phyloP scores from a whole-genome alignment of 2,329 filamentous ascomycete genomes.

The Ophiostoma sp. region DNA sequence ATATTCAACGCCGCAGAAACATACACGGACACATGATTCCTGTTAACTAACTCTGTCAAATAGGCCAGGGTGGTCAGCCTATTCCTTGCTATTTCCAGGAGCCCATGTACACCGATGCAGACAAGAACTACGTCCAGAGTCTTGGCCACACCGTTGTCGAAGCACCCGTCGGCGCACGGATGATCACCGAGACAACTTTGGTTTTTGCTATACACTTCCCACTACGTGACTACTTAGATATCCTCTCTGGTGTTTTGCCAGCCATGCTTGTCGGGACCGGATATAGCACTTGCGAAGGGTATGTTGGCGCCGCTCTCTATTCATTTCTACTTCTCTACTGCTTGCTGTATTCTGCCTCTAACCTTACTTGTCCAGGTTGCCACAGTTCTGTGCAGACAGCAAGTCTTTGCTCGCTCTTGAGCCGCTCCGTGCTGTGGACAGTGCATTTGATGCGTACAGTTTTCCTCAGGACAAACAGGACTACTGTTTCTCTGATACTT shows the following conservation, averaged over 20 bases:
- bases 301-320: slow-evolving; percentile 27
- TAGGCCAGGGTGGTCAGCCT: slow-evolving; percentile 22
- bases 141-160: slow-evolving; percentile 51
- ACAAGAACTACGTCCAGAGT: slow-evolving; percentile 48
- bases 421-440: slow-evolving; percentile 18
- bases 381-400: slow-evolving; percentile 1
- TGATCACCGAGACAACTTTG: slow-evolving; percentile 46
- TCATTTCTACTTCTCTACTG: not conserved
- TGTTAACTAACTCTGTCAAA: not conserved
- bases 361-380: slow-evolving; percentile 15
- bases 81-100: slow-evolving; percentile 52
- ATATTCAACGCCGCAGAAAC: no score
- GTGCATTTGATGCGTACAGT: slow-evolving; percentile 31
- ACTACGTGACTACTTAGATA: slow-evolving; percentile 46
- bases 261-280: slow-evolving; percentile 55
- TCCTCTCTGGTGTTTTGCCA: slow-evolving; percentile 45
- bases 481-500: slow-evolving; percentile 40
- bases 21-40: no score
- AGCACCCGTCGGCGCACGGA: slow-evolving; percentile 48
- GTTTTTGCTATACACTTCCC: slow-evolving; percentile 61
- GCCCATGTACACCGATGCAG: slow-evolving; percentile 45
- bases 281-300: slow-evolving; percentile 49
- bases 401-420: not conserved
- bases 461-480: slow-evolving; percentile 40
- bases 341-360: not conserved